Percentiles rank a stretch among this genome's conserved stretches.
phyloP scores from a whole-genome alignment of 257 asterid species.

The Fraxinus excelsior region DNA sequence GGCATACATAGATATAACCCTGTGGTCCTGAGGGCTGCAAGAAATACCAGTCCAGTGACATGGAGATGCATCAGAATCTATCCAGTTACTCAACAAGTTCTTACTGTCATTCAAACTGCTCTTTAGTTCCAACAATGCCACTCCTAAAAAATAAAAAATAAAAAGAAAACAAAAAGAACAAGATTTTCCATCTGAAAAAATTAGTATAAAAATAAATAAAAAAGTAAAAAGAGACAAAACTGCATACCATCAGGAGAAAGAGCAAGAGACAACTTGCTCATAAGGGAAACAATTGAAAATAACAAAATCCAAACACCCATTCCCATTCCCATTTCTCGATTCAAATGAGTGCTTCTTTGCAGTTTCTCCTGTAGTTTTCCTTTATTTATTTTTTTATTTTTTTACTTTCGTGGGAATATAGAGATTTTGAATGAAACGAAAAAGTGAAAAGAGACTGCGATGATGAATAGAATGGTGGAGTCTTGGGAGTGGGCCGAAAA shows the following conservation, averaged over 20 bases:
- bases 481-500: background rate
- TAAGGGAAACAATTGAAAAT: conserved; percentile 47
- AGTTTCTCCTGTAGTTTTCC: conserved; percentile 5
- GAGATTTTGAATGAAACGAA: conserved; percentile 31
- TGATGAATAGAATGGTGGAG: conserved; percentile 13
- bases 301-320: conserved; percentile 48
- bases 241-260: conserved; percentile 82
- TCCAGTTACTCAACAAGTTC: conserved; percentile 74
- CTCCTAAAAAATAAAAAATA: conserved; percentile 40
- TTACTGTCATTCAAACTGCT: conserved; percentile 74
- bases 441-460: conserved; percentile 21
- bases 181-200: background rate
- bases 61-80: conserved; percentile 67
- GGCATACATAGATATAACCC: conserved; percentile 78
- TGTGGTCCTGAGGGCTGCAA: conserved; percentile 71
- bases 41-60: conserved; percentile 91
- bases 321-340: conserved; percentile 34
- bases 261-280: conserved; percentile 50
- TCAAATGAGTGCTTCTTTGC: conserved; percentile 16
- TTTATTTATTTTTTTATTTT: background rate
- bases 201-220: background rate
- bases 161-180: conserved; percentile 6
- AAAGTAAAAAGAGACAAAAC: conserved; percentile 1
- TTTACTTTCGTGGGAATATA: background rate
- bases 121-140: conserved; percentile 81